These are phyloP conservation scores for Inga leiocalycina DNA, from an alignment of 306 rosid species.

Conservation along the genomic window DNA sequence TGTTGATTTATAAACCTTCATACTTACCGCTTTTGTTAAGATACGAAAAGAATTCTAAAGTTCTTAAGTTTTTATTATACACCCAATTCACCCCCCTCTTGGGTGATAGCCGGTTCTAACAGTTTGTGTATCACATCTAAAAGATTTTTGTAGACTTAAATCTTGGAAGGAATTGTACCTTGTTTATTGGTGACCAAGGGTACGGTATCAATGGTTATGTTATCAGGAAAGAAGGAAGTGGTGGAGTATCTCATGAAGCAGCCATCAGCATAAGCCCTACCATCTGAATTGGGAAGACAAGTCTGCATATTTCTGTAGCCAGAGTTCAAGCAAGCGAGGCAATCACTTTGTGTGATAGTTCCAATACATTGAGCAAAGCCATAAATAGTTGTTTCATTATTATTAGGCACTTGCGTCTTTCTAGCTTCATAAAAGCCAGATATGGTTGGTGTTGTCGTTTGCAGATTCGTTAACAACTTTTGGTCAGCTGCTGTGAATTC, in stretches of 20 bases:
- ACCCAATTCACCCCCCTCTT: too few species aligned
- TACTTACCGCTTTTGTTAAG: too few species aligned
- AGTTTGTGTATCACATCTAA: background rate
- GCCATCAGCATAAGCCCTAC: background rate
- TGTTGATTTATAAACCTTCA: too few species aligned
- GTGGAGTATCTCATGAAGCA: constrained; percentile 6
- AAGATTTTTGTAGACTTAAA: background rate
- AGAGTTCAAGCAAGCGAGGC: background rate
- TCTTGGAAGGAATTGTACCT: background rate
- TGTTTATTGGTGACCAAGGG: background rate
- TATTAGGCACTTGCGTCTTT: constrained; percentile 18
- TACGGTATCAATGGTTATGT: background rate
- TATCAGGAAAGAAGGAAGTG: background rate
- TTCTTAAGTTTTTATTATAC: too few species aligned
- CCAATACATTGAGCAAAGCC: background rate
- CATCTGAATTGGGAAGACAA: background rate
- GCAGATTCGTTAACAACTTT: constrained; percentile 24
- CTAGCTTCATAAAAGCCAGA: constrained; percentile 56
- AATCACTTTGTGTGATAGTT: background rate
- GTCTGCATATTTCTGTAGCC: background rate
- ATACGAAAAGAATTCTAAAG: too few species aligned
- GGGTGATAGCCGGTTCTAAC: too few species aligned
- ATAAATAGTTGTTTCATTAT: background rate
- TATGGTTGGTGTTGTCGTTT: constrained; percentile 37
- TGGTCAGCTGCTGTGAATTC: background rate